Evolutionary conservation across 108 stramenopile genomes (phyloP), one percentile per base, ranked within the genome.

Genomic region (Schizochytrium sp.): DNA sequence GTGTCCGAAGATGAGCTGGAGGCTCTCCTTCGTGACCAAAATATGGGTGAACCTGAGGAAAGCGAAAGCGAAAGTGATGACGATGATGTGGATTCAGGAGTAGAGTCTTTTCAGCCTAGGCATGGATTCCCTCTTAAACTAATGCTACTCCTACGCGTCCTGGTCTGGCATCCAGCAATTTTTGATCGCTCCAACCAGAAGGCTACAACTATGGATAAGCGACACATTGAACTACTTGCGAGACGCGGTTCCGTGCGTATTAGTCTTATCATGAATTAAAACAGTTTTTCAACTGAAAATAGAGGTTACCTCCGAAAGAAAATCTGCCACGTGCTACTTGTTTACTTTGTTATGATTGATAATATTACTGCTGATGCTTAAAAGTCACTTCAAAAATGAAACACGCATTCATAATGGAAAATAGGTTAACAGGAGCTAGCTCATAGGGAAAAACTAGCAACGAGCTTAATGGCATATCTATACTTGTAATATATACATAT

Each of bases 121-220:
- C 28, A n/a, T 2, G 76, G 76, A 0, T 83, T 83, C 2, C 76
- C 76, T 7, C 47, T 55, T 5, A 83, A 83, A 40, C 76, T 83
- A 0, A 12, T 53, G 0, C 76, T 83, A 2, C 28, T 83, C 8
- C 47, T 83, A 17, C 76, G 76, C 2, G 2, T 83, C 47, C 53
- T 83, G 0, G 55, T 83, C 3, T 83, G 76, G 76, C 76, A 83
- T 42, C 76, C 76, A 5, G 1, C 47, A 46, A 83, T 83, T 28
- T 83, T 38, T 83, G 76, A 83, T 28, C 76, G 76, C 5, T 47
- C 47, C n/a, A 55, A 55, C 47, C 10, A 5, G 38, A 83, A 83
- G 28, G 47, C 76, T 53, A 83, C 47, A 5, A 40, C 64, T 15
- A 28, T 38, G 19, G 64, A 69, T 7, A 69, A 69, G 64, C 64